These are phyloP conservation scores for Teunomyces funiuensis DNA, from an alignment of 805 yeast genomes.

Conservation along the genomic window DNA sequence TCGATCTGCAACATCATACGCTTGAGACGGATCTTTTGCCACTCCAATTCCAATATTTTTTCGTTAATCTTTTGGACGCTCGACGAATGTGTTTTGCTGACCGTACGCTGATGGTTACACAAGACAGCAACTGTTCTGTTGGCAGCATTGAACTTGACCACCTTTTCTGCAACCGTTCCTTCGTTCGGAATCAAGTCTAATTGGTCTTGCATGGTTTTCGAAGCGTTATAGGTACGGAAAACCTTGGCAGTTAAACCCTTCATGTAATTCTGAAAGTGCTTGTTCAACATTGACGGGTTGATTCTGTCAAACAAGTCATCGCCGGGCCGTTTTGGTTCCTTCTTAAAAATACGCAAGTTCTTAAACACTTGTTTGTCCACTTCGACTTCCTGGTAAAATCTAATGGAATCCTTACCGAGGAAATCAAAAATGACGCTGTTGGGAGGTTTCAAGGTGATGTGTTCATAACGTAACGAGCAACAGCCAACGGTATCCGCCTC, in stretches of 20 bases:
- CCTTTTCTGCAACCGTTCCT: constrained; percentile 85
- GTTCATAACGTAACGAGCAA: constrained; percentile 90
- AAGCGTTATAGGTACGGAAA: constrained; percentile 95
- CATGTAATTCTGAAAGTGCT: constrained; percentile 86
- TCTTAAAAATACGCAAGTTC: constrained; percentile 82
- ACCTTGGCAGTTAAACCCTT: constrained; percentile 94
- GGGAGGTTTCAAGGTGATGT: constrained; percentile 82
- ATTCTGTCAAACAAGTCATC: constrained; percentile 90
- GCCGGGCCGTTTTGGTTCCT: constrained; percentile 85
- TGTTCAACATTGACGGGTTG: constrained; percentile 79
- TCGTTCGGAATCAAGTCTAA: constrained; percentile 79
- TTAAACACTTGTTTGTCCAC: constrained; percentile 92
- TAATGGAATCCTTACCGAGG: constrained; percentile 91
- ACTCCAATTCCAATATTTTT: constrained; percentile 72
- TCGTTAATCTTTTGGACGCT: constrained; percentile 78
- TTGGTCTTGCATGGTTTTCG: constrained; percentile 95
- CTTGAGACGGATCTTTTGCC: constrained; percentile 79
- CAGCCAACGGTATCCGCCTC: constrained; percentile 99
- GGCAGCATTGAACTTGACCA: constrained; percentile 88
- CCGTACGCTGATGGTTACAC: constrained; percentile 96
- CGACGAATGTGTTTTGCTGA: constrained; percentile 79
- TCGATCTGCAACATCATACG: constrained; percentile 70
- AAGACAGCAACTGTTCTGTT: constrained; percentile 92
- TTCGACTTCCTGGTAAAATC: constrained; percentile 88
- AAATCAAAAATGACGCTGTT: constrained; percentile 85